Evolutionary conservation across 1,139 yeast species (phyloP).

Genomic region (Ogataea hybrid): DNA sequence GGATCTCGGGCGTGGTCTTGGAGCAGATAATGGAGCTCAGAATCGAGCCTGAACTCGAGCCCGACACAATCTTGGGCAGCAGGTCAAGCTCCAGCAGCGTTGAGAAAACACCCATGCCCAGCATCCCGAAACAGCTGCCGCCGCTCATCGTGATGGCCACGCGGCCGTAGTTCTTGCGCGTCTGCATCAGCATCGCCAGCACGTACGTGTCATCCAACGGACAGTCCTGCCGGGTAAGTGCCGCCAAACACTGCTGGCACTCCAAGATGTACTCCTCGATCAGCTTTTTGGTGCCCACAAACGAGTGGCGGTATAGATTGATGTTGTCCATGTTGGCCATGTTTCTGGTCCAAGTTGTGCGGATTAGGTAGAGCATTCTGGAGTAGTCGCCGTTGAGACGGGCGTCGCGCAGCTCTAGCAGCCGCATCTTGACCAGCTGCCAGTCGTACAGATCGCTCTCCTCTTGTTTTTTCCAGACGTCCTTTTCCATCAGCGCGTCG

Average conservation of each 20-base stretch:
- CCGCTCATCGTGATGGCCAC: conserved; percentile 93
- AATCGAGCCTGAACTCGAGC: conserved; percentile 95
- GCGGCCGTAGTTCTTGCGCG: conserved; percentile 87
- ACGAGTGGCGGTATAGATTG: conserved; percentile 70
- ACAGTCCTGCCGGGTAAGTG: conserved; percentile 43
- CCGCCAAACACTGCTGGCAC: conserved; percentile 62
- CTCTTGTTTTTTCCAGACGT: conserved; percentile 66
- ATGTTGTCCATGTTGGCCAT: conserved; percentile 87
- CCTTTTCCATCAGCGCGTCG: conserved; percentile 62
- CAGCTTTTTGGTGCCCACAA: conserved; percentile 79
- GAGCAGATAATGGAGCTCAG: conserved; percentile 87
- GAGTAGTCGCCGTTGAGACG: conserved; percentile 57
- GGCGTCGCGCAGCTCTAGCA: conserved; percentile 61
- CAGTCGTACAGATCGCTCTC: conserved; percentile 72
- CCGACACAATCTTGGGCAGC: conserved; percentile 87
- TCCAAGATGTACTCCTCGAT: conserved; percentile 83
- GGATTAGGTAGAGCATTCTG: conserved; percentile 63
- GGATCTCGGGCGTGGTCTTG: conserved; percentile 73
- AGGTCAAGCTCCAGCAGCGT: conserved; percentile 72
- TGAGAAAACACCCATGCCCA: conserved; percentile 89
- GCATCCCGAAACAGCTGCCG: conserved; percentile 90
- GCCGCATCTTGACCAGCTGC: conserved; percentile 50
- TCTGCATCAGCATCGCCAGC: conserved; percentile 78
- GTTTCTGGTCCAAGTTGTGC: conserved; percentile 85
- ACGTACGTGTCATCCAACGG: conserved; percentile 66